Evolutionary conservation across 768 basidiomycete species (phyloP), one percentile per base, ranked within the genome.

Genomic region (Lactarius vividus): DNA sequence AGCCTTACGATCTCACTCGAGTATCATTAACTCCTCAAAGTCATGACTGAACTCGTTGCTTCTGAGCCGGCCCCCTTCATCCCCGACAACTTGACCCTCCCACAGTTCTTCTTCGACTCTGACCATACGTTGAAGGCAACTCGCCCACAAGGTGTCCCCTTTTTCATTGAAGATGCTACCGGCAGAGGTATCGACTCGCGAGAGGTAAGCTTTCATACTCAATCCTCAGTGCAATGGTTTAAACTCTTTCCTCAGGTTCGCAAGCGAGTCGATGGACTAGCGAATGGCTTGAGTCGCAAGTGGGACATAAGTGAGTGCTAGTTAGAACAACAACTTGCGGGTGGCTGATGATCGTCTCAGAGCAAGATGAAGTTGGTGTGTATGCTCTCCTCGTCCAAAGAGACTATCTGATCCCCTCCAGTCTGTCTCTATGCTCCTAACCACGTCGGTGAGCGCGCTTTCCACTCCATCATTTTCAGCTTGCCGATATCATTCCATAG

Each of bases 391-490:
- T 37, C 40, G 9, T 40, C 26, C 39, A 54, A 31, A 29, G 33
- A 29, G 9, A n/a, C 58, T 3, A 33, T 44, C 35, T 46, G 35
- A 65, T 26, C 33, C 40, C 61, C 6, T 23, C 26, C 26, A 87
- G 88, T 87, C 52, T 85, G 86, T 71, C 70, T 89, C 42, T 84
- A 84, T 74, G 84, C 86, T 68, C 84, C 85, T 15, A 89, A 89
- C 69, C 80, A 87, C 72, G 76, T 84, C 31, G 86, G 88, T 88
- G 61, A 69, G 76, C 69, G 40, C 42, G 28, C 4, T 49, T 56
- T 57, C 35, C 49, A 52, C 49, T 3, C 23, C 49, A 28, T 15
- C 54, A 55, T 59, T 53, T 29, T 58, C 33, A 26, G n/a, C 42
- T 26, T 23, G 33, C 42, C n/a, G 33, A 16, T 56, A 52, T 54